Percentiles rank a stretch among this genome's conserved stretches.
Conservation (phyloP, 129 eudicot species). For the Tanacetum coccineum region DNA sequence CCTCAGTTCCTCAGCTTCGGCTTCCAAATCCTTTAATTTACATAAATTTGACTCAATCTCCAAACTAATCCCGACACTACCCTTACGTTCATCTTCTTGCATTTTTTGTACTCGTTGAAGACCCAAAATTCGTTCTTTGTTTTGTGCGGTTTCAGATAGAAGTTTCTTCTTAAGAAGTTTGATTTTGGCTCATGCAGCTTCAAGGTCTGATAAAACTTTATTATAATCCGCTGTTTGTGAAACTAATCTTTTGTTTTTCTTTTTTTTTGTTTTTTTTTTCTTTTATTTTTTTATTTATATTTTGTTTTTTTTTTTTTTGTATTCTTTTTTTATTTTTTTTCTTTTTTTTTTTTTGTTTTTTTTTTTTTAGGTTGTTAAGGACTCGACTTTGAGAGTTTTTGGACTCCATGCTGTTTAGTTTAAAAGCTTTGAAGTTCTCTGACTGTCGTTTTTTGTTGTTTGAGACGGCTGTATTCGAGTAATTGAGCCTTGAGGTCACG, state of each 20-base stretch:
- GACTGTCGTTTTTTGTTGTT: slow-evolving; percentile 71
- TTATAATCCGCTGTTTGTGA: slow-evolving; percentile 51
- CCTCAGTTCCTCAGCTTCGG: slow-evolving; percentile 49
- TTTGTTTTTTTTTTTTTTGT: too few species aligned
- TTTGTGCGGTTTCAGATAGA: slow-evolving; percentile 58
- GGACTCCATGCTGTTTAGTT: slow-evolving; percentile 63
- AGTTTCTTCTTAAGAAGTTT: slow-evolving; percentile 55
- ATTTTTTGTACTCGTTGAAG: slow-evolving; percentile 60
- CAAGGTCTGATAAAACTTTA: slow-evolving; percentile 71
- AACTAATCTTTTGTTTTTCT: slow-evolving; percentile 57
- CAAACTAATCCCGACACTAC: slow-evolving; percentile 14
- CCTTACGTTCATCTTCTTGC: slow-evolving; percentile 47
- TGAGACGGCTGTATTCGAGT: slow-evolving; percentile 77
- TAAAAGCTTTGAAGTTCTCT: slow-evolving; percentile 76
- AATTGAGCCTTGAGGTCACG: slow-evolving; percentile 55
- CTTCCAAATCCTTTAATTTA: slow-evolving; percentile 52
- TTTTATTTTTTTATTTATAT: too few species aligned
- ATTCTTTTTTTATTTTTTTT: too few species aligned
- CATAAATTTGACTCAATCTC: slow-evolving; percentile 33
- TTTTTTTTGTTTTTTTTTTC: too few species aligned
- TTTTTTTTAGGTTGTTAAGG: too few species aligned
- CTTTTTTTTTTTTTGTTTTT: too few species aligned
- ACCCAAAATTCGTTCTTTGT: slow-evolving; percentile 45
- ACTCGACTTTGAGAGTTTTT: slow-evolving; percentile 56
- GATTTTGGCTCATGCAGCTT: slow-evolving; percentile 70